Conservation (phyloP, 441 rosid genomes). For the Pelargonium cotyledonis region DNA sequence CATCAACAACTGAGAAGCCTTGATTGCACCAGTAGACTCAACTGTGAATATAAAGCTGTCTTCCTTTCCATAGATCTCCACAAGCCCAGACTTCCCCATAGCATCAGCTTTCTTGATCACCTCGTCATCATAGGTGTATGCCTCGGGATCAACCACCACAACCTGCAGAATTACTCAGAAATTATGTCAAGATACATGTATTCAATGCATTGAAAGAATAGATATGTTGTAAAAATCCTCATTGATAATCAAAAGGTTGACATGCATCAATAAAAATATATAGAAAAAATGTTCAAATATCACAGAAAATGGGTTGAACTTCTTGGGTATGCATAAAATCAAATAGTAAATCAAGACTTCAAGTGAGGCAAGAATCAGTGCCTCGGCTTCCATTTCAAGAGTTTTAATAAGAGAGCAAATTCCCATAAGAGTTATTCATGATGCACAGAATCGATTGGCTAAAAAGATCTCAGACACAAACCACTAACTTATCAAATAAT, state of each 20-base stretch:
- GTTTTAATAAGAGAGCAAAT: no score
- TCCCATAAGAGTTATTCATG: no score
- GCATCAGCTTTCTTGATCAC: slow-evolving; percentile 80
- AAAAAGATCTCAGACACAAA: no score
- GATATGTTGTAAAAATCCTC: background rate
- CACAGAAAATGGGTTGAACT: no score
- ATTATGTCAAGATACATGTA: background rate
- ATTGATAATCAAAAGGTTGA: background rate
- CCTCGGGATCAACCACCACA: slow-evolving; percentile 69
- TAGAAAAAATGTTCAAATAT: no score
- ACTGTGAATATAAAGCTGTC: slow-evolving; percentile 85
- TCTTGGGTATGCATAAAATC: no score
- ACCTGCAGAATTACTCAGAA: slow-evolving; percentile 35
- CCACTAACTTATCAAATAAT: no score
- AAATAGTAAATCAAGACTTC: no score
- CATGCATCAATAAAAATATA: no score
- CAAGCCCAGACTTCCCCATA: slow-evolving; percentile 83
- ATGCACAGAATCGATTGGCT: no score
- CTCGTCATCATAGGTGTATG: slow-evolving; percentile 86
- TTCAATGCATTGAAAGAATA: background rate
- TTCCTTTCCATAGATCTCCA: slow-evolving; percentile 75
- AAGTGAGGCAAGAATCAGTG: no score
- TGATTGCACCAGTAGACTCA: slow-evolving; percentile 82
- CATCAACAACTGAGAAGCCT: slow-evolving; percentile 77
- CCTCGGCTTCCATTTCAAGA: no score